Conservation (phyloP, 2,329 filamentous ascomycete species). For the Arthrobotrys iridis region DNA sequence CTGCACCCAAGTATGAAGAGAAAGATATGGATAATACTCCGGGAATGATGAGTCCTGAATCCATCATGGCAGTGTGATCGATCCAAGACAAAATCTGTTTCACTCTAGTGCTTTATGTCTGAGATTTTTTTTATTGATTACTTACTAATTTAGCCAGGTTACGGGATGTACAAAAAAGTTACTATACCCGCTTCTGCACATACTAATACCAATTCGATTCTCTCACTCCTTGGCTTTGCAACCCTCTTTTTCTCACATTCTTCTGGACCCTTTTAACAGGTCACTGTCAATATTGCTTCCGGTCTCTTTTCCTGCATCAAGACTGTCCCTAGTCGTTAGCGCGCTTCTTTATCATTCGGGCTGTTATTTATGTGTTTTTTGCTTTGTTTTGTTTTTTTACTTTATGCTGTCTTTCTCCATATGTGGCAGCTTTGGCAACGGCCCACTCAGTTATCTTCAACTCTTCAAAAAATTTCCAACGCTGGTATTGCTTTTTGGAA, state of each 20-base stretch:
- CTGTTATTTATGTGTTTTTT: not conserved
- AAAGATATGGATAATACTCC: slow-evolving; percentile 73
- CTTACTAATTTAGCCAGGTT: slow-evolving; percentile 19
- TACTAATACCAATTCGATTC: slow-evolving; percentile 4
- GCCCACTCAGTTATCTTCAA: not conserved
- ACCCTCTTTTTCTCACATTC: not conserved
- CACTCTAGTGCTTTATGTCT: slow-evolving; percentile 12
- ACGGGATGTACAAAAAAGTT: slow-evolving; percentile 18
- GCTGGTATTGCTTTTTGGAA: slow-evolving; percentile 6
- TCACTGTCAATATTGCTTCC: not conserved
- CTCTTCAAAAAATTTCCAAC: not conserved
- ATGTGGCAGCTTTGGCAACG: not conserved
- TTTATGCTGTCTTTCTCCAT: not conserved
- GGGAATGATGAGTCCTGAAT: slow-evolving; percentile 87
- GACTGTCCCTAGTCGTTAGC: slow-evolving; percentile 14
- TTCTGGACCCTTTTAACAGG: slow-evolving; percentile 11
- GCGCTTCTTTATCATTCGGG: not conserved
- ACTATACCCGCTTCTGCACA: slow-evolving; percentile 18
- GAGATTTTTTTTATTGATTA: slow-evolving; percentile 2
- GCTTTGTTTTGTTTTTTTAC: too few relatives aligned
- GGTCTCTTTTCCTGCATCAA: not conserved
- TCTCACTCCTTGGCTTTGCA: not conserved
- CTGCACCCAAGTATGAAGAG: slow-evolving; percentile 68
- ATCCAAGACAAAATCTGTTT: slow-evolving; percentile 4
- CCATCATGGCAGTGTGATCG: slow-evolving; percentile 65